These are phyloP conservation scores for Eruca vesicaria DNA, from an alignment of 441 rosid species.

Conservation along the genomic window DNA sequence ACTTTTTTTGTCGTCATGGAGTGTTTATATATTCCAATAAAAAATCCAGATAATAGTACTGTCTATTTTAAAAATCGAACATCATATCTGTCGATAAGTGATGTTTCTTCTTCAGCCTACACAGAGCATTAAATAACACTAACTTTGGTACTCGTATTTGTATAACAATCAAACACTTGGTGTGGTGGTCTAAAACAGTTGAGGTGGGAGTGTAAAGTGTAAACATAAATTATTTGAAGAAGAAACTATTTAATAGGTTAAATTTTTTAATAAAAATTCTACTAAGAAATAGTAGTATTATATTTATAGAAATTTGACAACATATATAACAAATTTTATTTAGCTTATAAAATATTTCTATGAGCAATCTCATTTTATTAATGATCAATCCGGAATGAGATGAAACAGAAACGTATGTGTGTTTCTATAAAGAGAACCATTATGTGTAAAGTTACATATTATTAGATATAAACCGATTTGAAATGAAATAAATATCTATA, in stretches of 20 bases:
- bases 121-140: slow-evolving; percentile 28
- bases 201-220: background rate
- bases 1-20: background rate
- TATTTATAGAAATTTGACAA: background rate
- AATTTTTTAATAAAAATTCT: background rate
- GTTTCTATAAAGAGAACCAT: background rate
- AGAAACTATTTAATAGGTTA: background rate
- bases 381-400: background rate
- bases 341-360: background rate
- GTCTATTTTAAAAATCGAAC: background rate
- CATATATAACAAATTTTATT: background rate
- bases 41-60: background rate
- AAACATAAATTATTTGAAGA: background rate
- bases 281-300: background rate
- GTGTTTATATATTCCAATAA: slow-evolving; percentile 5
- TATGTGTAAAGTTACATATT: slow-evolving; percentile 2
- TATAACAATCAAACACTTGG: slow-evolving; percentile 5
- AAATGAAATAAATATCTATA: background rate
- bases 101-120: slow-evolving; percentile 30
- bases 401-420: background rate
- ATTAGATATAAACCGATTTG: background rate
- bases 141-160: slow-evolving; percentile 2
- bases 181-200: background rate
- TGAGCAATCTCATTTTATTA: background rate
- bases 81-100: slow-evolving; percentile 17